Base-by-base conservation (phyloP, 2,329 filamentous ascomycete species). In the Cercospora sesami region DNA sequence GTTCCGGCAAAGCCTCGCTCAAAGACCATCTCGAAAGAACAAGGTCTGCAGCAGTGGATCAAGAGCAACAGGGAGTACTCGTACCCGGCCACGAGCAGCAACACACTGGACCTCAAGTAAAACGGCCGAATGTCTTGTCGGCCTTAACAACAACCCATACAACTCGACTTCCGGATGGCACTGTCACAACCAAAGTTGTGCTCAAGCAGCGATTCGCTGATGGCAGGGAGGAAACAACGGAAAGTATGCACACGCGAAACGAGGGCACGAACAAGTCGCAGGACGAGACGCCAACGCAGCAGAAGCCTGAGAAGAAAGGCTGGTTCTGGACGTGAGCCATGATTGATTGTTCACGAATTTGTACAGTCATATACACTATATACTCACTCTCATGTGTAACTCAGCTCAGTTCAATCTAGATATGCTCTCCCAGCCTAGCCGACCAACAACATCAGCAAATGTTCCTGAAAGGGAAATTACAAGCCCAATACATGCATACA, bases 151-250 rank as follows among this genome's bases (percentile, higher is more conserved):
- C 82, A 0, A 89, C 86, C 2, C 83, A 87, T 69, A 84, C 85
- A 3, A 83, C 81, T 4, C 83, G 83, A 2, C 78, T 84, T 1
- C 80, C 85, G 0, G 87, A 89, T 74, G 87, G 87, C 12, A 85
- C 84, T 0, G 78, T 88, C 2, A 84, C 85, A 8, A 89, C 85
- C 0, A 87, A 85, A 71, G 83, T 84, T 1, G 79, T 87, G 9
- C 78, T 87, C 16, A 89, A 86, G 69, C 86, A 85, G 73, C 81
- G 85, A 2, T 90, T 88, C 72, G 80, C 84, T 1, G 86, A 89
- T 78, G 87, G 87, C 0, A 81, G 83, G 3, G 87, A 89, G 73
- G 86, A 89, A 75, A 86, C 78, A 36, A 83, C 84, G 8, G 85
- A 88, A 71, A 86, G 84, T 7, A 78, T 84, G 3, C 84, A 87